Conservation (phyloP, 2,329 filamentous ascomycete species). For the Ophiostoma pallidulum region DNA sequence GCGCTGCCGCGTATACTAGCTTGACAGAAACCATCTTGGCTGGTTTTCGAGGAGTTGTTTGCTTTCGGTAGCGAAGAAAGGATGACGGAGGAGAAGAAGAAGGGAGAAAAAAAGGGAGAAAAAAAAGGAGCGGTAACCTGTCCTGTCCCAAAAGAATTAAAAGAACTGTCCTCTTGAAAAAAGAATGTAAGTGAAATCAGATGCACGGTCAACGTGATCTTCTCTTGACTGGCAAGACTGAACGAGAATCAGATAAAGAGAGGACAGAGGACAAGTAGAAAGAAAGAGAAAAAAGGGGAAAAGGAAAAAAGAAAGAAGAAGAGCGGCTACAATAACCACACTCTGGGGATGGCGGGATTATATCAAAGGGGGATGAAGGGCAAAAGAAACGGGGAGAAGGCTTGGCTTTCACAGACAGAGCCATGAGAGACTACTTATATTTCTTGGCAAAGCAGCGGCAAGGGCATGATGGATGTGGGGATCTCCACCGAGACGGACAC, state of each 20-base stretch:
- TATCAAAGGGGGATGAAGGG: constrained; percentile 11
- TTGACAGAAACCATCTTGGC: constrained; percentile 22
- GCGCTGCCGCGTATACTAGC: constrained; percentile 21
- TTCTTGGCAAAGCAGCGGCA: constrained; percentile 17
- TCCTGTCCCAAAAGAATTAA: constrained; percentile 11
- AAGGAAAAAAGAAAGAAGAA: constrained; percentile 13
- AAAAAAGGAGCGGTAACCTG: constrained; percentile 12
- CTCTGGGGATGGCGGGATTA: constrained; percentile 12
- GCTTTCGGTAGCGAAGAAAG: not conserved
- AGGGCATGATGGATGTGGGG: constrained; percentile 6
- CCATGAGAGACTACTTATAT: constrained; percentile 16
- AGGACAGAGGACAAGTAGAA: constrained; percentile 11
- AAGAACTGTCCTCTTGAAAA: constrained; percentile 11
- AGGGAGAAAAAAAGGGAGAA: not conserved
- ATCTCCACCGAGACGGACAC: constrained; percentile 7
- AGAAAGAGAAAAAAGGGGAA: constrained; percentile 14
- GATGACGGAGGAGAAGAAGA: not conserved
- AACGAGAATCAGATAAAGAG: constrained; percentile 15
- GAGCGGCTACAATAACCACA: constrained; percentile 9
- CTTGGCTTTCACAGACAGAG: constrained; percentile 9
- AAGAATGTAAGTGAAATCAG: constrained; percentile 17
- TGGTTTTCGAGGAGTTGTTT: not conserved
- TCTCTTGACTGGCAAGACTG: constrained; percentile 22
- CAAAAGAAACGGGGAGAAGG: constrained; percentile 9
- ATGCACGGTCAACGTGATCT: constrained; percentile 27